phyloP scores from a whole-genome alignment of 257 asterid genomes.

The Solanum appendiculatum region DNA sequence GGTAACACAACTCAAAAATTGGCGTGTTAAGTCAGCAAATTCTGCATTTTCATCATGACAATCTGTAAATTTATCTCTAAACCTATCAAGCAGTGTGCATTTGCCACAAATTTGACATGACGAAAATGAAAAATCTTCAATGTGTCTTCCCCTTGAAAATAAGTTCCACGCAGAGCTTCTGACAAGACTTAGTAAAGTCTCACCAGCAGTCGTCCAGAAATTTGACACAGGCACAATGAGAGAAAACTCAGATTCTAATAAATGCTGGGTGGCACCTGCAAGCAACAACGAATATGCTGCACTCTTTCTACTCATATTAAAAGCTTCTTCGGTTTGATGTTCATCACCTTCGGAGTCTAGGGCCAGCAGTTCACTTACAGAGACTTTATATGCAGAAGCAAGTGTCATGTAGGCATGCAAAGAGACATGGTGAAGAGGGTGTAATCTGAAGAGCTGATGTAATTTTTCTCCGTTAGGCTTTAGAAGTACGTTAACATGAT shows the following conservation, averaged over 20 bases:
- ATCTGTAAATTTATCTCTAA: background rate
- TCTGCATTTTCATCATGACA: background rate
- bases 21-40: conserved; percentile 16
- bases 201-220: conserved; percentile 58
- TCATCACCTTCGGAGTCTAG: background rate
- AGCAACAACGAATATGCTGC: conserved; percentile 62
- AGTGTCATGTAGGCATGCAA: conserved; percentile 47
- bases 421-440: conserved; percentile 33
- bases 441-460: conserved; percentile 16
- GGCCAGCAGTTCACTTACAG: conserved; percentile 27
- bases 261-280: conserved; percentile 44
- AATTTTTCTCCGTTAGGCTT: conserved; percentile 4
- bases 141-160: background rate
- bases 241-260: conserved; percentile 39
- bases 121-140: conserved; percentile 1
- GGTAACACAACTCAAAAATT: conserved; percentile 24
- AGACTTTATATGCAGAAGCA: conserved; percentile 49
- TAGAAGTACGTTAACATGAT: background rate
- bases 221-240: conserved; percentile 31
- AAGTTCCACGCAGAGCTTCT: conserved; percentile 19
- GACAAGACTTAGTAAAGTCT: conserved; percentile 32
- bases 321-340: conserved; percentile 28
- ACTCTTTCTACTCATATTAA: conserved; percentile 30
- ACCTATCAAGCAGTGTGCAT: conserved; percentile 1
- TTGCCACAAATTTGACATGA: conserved; percentile 10